Evolutionary conservation across 805 yeast genomes (phyloP), one percentile per base, ranked within the genome.

Genomic region (Jamesozyma gamospora): DNA sequence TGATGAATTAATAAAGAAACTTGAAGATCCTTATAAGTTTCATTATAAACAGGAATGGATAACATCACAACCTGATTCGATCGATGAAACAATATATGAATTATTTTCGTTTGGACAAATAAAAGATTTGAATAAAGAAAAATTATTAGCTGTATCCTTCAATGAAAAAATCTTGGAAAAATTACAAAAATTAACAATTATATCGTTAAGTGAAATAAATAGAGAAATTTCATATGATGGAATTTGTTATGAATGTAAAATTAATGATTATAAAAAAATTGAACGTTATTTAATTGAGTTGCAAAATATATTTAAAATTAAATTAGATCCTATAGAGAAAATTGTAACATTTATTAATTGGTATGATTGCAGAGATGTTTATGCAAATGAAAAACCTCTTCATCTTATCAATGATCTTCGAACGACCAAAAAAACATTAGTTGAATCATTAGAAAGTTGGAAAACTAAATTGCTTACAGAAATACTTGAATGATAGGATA

Each of bases 21-120:
- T 56, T 16, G 60, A 56, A 35, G 48, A 49, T 28, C 51, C 50
- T 0, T 15, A 35, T 4, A 41, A 25, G n/a, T 45, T 44, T 14
- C 53, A 53, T 35, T 59, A 49, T 41, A 58, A 56, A 35, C 39
- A 45, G 13, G 35, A 44, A 18, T 59, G 64, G 64, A 31, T 54
- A 4, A 33, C 36, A 3, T 40, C 49, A 8, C 19, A 24, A 1
- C 38, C n/a, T 17, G 34, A n/a, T 9, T 15, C 14, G 4, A 4
- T 10, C 7, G 21, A 34, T 14, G 14, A 35, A 19, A 33, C 14
- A 2, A 30, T 36, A 11, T 40, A 55, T 17, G 63, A 57, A 31
- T 36, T 58, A 12, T 55, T 52, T 35, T 37, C 55, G 21, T 59
- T 58, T 43, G 62, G 62, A 8, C 45, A 46, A 4, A 34, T 56